Percentiles rank a stretch among this genome's conserved stretches.
Conservation (phyloP, 768 basidiomycete species). For the Pleurotus citrinopileatus region DNA sequence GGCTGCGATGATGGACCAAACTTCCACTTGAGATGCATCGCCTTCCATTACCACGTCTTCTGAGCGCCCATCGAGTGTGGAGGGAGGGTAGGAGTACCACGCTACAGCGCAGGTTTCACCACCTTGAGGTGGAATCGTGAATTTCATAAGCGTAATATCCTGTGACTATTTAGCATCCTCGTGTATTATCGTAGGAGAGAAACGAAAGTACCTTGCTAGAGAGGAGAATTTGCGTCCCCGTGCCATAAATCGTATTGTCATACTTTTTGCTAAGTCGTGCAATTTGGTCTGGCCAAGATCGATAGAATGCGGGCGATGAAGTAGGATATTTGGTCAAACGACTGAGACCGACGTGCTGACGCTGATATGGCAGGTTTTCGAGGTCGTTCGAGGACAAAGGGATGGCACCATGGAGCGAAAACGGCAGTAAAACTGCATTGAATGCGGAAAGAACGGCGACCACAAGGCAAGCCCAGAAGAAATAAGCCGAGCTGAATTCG, state of each 20-base stretch:
- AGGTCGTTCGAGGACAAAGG: slow-evolving; percentile 9
- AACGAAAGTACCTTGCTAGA: slow-evolving; percentile 12
- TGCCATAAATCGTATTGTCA: slow-evolving; percentile 12
- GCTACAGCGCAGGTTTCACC: slow-evolving; percentile 7
- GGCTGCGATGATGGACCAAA: slow-evolving; percentile 14
- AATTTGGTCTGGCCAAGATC: slow-evolving; percentile 12
- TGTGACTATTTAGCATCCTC: not conserved
- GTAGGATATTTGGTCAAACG: not conserved
- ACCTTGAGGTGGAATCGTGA: slow-evolving; percentile 11
- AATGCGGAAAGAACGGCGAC: slow-evolving; percentile 7
- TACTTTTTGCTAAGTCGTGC: slow-evolving; percentile 13
- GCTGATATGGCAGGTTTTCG: slow-evolving; percentile 11
- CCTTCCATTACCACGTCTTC: slow-evolving; percentile 12
- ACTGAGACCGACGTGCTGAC: slow-evolving; percentile 10
- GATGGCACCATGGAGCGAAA: slow-evolving; percentile 1
- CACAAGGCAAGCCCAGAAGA: slow-evolving; percentile 6
- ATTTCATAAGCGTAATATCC: slow-evolving; percentile 15
- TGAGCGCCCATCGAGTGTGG: not conserved
- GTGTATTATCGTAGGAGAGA: not conserved
- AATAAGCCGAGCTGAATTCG: not conserved
- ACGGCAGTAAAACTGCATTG: slow-evolving; percentile 12
- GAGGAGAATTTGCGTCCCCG: slow-evolving; percentile 13
- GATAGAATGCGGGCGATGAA: slow-evolving; percentile 3
- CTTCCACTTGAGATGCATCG: slow-evolving; percentile 15
- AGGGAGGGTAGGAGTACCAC: slow-evolving; percentile 6